Evolutionary conservation across 176 grass and related monocot species (phyloP).

Genomic region (Avena eriantha): DNA sequence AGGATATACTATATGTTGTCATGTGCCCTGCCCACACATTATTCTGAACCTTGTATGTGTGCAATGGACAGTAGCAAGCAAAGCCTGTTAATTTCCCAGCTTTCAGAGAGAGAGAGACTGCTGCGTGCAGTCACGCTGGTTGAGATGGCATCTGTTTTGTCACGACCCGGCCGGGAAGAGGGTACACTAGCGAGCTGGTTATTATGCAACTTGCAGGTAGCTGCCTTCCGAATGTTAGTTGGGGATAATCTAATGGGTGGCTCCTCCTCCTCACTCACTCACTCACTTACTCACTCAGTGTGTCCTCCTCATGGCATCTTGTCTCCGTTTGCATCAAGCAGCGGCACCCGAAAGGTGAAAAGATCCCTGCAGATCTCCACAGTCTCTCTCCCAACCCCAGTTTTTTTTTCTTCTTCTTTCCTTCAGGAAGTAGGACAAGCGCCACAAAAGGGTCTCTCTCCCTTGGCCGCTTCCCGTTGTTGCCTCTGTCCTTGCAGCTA

Average conservation of each 20-base stretch:
- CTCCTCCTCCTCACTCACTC: neutral
- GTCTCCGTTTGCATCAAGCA: slow-evolving; percentile 50
- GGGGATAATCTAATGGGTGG: slow-evolving; percentile 28
- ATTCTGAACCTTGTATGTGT: neutral
- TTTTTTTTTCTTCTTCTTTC: slow-evolving; percentile 1
- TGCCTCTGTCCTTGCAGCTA: slow-evolving; percentile 15
- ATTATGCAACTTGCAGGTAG: slow-evolving; percentile 38
- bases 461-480: slow-evolving; percentile 41
- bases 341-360: slow-evolving; percentile 44
- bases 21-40: too few species aligned
- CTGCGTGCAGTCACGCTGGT: neutral
- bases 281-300: too few species aligned
- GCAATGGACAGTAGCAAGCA: neutral
- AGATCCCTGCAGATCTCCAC: slow-evolving; percentile 56
- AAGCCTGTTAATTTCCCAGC: neutral
- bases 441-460: slow-evolving; percentile 30
- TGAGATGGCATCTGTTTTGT: slow-evolving; percentile 51
- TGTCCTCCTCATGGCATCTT: slow-evolving; percentile 44
- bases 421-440: slow-evolving; percentile 25
- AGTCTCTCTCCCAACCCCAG: neutral
- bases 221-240: slow-evolving; percentile 40
- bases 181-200: neutral
- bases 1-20: neutral
- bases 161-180: neutral
- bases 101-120: neutral